A percentile compares a stretch with the other conserved stretches of the same genome.
Evolutionary conservation across 352 stramenopile species (phyloP).

Genomic region (Phytophthora podocarpi): DNA sequence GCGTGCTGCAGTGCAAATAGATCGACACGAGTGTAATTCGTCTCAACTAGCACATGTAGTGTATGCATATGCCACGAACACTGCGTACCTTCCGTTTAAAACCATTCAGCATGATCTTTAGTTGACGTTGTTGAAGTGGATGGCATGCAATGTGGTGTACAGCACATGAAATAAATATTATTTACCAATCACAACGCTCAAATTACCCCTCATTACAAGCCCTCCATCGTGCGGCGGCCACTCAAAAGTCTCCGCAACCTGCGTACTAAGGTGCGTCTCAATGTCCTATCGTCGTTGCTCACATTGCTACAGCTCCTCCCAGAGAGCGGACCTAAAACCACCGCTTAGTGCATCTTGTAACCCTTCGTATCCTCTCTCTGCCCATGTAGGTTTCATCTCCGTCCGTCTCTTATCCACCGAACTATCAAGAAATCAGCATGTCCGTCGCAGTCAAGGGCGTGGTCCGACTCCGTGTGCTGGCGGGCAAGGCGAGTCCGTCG

Average conservation of each 20-base stretch:
- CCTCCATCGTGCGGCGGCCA: slow-evolving; percentile 28
- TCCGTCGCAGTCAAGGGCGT: slow-evolving; percentile 73
- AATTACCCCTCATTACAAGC: slow-evolving; percentile 15
- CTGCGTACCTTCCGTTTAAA: too few relatives aligned
- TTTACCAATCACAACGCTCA: slow-evolving; percentile 8
- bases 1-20: slow-evolving; percentile 24
- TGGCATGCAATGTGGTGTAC: too few relatives aligned
- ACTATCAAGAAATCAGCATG: slow-evolving; percentile 28
- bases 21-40: too few relatives aligned
- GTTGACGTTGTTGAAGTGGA: background rate
- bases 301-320: background rate
- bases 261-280: slow-evolving; percentile 12
- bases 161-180: too few relatives aligned
- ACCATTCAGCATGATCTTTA: too few relatives aligned
- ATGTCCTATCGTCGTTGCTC: background rate
- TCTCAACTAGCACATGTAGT: too few relatives aligned
- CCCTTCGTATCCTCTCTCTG: slow-evolving; percentile 5
- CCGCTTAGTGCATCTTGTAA: slow-evolving; percentile 12
- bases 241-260: slow-evolving; percentile 29
- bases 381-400: slow-evolving; percentile 7
- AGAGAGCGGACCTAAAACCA: background rate
- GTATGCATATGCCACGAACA: too few relatives aligned
- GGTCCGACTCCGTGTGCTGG: slow-evolving; percentile 85
- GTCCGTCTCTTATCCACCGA: slow-evolving; percentile 1
- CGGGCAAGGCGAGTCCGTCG: slow-evolving; percentile 86